These are phyloP conservation scores for Blastocystis sp. DNA, from an alignment of 352 stramenopile genomes.

Conservation along the genomic window DNA sequence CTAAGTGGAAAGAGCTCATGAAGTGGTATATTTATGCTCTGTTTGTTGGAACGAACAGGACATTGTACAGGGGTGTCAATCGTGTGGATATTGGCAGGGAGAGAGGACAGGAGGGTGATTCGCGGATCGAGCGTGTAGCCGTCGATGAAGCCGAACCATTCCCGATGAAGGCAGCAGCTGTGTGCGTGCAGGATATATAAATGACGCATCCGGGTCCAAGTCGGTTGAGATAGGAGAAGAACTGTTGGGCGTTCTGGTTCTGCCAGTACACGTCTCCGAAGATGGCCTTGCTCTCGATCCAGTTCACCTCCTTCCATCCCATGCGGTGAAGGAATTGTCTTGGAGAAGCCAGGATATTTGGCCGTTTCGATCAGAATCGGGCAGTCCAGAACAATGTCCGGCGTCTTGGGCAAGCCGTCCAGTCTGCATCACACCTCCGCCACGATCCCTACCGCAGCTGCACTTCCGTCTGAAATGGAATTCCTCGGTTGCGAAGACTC, in stretches of 20 bases:
- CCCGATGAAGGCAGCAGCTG: background rate
- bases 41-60: constrained; percentile 13
- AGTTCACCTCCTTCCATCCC: constrained; percentile 64
- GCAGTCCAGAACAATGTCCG: constrained; percentile 39
- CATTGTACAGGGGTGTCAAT: background rate
- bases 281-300: constrained; percentile 63
- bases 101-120: constrained; percentile 41
- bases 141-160: constrained; percentile 53
- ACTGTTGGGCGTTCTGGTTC: constrained; percentile 27
- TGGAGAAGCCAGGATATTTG: constrained; percentile 25
- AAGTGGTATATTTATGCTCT: constrained; percentile 65
- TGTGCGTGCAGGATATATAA: constrained; percentile 16
- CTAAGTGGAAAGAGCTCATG: constrained; percentile 70
- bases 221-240: constrained; percentile 60
- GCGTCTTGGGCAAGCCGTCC: constrained; percentile 38
- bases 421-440: background rate
- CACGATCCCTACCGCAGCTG: background rate
- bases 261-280: constrained; percentile 54
- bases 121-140: background rate
- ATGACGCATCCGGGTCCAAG: constrained; percentile 60
- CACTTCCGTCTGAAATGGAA: constrained; percentile 31
- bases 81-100: constrained; percentile 20
- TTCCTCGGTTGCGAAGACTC: constrained; percentile 4
- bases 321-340: constrained; percentile 3
- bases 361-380: constrained; percentile 4